phyloP scores from a whole-genome alignment of 225 moss, liverwort and hornwort species.

The Climacium dendroides region DNA sequence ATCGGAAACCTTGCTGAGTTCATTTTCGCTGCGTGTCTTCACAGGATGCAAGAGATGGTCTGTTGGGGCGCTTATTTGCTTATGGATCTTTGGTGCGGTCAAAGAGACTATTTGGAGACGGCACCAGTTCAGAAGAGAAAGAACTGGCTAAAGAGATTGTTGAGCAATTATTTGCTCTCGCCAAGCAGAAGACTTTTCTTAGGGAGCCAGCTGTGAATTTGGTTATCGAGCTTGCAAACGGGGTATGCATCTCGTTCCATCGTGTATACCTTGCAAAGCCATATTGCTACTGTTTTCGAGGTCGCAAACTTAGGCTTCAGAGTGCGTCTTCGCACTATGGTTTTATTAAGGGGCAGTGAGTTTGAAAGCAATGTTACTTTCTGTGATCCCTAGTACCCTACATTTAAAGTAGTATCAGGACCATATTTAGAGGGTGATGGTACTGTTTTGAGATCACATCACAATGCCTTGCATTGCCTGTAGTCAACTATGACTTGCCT shows the following conservation, averaged over 20 bases:
- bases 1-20: background rate
- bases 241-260: constrained; percentile 28
- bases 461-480: background rate
- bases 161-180: constrained; percentile 56
- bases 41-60: constrained; percentile 76
- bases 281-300: background rate
- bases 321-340: background rate
- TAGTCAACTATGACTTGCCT: background rate
- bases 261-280: background rate
- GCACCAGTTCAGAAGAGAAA: constrained; percentile 32
- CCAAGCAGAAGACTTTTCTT: constrained; percentile 67
- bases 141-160: constrained; percentile 57
- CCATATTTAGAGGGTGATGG: background rate
- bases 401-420: background rate
- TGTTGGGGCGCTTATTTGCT: constrained; percentile 83
- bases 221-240: constrained; percentile 67
- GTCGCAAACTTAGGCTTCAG: background rate
- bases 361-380: background rate
- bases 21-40: background rate
- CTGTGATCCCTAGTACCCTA: background rate
- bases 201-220: constrained; percentile 61
- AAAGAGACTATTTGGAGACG: constrained; percentile 21
- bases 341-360: background rate
- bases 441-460: background rate
- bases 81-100: constrained; percentile 75